Base-by-base conservation (phyloP, 495 filamentous ascomycete species). In the Lindgomyces ingoldianus region DNA sequence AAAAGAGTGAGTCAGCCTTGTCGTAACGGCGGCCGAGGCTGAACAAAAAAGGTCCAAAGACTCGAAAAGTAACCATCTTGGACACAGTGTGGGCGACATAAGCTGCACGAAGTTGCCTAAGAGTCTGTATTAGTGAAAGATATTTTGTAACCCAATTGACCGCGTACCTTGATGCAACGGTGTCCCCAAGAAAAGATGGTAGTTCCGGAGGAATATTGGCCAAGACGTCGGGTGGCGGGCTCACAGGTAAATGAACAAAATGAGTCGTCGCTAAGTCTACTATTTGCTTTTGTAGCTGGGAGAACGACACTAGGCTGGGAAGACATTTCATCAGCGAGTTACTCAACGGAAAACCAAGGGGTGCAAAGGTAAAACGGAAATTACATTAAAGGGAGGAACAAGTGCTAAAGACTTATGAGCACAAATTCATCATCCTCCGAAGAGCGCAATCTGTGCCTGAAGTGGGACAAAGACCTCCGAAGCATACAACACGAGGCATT, bases 41-140 rank as follows among this genome's bases (percentile, higher is more conserved):
- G 73, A 87, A 87, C 2, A 87, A 73, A 75, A 87, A 87, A 4
- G 84, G 85, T 36, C 84, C 80, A 75, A 87, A 87, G 41, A 87
- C 82, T n/a, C 84, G 79, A 67, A 81, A 82, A 25, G 81, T 85
- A 44, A 87, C 72, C 24, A 82, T 81, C 48, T 81, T 83, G 19
- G 84, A 85, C 41, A 87, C 74, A 25, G 84, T 77, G 60, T 87
- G 83, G 52, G 85, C 78, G 48, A 87, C 76, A 65, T 86, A 87
- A 21, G 83, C 83, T 36, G 82, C 76, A n/a, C 84, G 84, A 4
- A 87, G 73, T 44, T 81, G 78, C 48, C 78, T 67, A n/a, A n/a
- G n/a, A n/a, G n/a, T n/a, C n/a, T 52, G 19, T 24, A 33, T 47
- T 26, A 58, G 22, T 26, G 6, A 3, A 29, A 50, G 25, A 18